Base-by-base conservation (phyloP, 2,329 filamentous ascomycete species). In the Diaporthe citri region DNA sequence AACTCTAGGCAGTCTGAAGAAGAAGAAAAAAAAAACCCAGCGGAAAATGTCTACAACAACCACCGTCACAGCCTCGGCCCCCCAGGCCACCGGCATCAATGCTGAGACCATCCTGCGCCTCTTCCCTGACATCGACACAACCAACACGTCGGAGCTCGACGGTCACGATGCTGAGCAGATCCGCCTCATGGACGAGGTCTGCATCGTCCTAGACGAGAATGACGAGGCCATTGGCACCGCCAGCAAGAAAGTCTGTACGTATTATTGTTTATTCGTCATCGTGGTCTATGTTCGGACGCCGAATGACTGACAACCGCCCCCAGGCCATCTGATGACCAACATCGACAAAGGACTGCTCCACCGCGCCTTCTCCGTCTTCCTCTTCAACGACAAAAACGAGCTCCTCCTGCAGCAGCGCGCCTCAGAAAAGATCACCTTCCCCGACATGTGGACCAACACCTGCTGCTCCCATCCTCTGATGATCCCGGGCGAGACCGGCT, bases 381-480 rank as follows among this genome's bases (percentile, higher is more conserved):
- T 99, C 79, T 99, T 99, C 88, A 95, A 98, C 86, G 93, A 94
- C 77, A 90, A 97, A 83, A 97, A 98, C 85, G 93, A 95, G 80
- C 89, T 98, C 76, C 93, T 99, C 59, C 92, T 99, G 70, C 97
- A 99, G 87, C 97, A 98, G 88, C 94, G 97, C 79, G 97, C 97
- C 39, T 88, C 92, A 55, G 96, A 98, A 87, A 99, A 99, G 89
- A 99, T 99, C 82, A 99, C 97, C 9, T 99, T 99, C 87, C 96
- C 97, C 66, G 95, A 98, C 83, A 96, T 98, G 93, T 99, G 97
- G 97, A 99, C 97, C 78, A 99, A 99, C 87, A 99, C 97, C 43
- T 99, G 97, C 90, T 99, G 97, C 89, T 99, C 97, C 52, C 97
- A 99, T 85, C 97, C 97, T 7, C 90, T 99, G 76, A 94, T 95